These are phyloP conservation scores for Tulasnella sp. DNA, from an alignment of 768 basidiomycete species.

Conservation along the genomic window DNA sequence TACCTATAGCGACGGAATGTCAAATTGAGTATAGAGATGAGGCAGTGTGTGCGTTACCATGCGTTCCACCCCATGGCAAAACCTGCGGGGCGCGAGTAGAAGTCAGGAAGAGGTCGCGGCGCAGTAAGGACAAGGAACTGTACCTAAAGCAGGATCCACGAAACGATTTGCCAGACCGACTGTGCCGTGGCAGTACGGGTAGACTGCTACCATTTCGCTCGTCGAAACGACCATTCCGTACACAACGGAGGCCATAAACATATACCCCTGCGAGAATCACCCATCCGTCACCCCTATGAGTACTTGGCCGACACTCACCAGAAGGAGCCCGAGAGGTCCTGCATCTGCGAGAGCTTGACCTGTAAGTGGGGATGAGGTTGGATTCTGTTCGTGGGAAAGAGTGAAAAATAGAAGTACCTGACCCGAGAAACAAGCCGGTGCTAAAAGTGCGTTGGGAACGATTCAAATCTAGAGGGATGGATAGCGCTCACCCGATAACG, in stretches of 20 bases:
- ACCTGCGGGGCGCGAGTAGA: not conserved
- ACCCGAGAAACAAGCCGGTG: constrained; percentile 7
- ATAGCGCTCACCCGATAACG: not conserved
- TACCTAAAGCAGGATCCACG: constrained; percentile 12
- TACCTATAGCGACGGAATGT: not conserved
- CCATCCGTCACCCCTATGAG: not conserved
- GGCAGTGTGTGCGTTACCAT: not conserved
- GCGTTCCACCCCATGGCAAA: constrained; percentile 16
- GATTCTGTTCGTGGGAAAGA: not conserved
- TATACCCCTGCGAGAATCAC: not conserved
- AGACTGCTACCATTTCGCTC: constrained; percentile 3
- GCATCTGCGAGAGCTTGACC: constrained; percentile 3
- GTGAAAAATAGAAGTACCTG: not conserved
- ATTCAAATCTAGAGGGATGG: not conserved
- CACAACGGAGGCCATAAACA: not conserved
- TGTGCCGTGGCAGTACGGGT: constrained; percentile 2
- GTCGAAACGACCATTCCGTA: constrained; percentile 1
- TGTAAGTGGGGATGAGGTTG: not conserved
- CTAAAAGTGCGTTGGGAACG: not conserved
- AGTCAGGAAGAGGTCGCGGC: not conserved
- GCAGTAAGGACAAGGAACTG: not conserved
- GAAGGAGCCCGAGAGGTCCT: not conserved
- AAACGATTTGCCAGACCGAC: constrained; percentile 9
- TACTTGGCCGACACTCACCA: not conserved
- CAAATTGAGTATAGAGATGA: no score